Conservation (phyloP, 352 stramenopile genomes). For the Plasmopara viticola region DNA sequence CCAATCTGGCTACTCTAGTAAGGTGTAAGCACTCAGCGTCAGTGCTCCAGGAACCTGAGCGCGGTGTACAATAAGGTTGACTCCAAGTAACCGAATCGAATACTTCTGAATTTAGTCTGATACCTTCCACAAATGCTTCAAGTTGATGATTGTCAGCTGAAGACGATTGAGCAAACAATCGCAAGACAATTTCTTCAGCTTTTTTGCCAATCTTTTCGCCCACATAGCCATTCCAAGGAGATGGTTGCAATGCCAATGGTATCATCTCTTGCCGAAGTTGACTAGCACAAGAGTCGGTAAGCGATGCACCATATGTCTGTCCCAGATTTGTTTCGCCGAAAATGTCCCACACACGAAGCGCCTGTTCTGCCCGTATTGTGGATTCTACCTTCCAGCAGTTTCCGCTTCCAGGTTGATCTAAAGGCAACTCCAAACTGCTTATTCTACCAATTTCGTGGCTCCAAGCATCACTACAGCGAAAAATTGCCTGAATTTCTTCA, state of each 20-base stretch:
- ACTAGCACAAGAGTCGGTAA: conserved; percentile 2
- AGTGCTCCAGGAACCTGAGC: not conserved
- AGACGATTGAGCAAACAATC: conserved; percentile 7
- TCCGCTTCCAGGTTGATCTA: not conserved
- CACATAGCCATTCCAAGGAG: conserved; percentile 23
- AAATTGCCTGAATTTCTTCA: conserved; percentile 24
- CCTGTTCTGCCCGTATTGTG: conserved; percentile 5
- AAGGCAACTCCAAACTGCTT: conserved; percentile 16
- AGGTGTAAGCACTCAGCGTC: conserved; percentile 22
- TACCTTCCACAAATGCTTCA: not conserved
- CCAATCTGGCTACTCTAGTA: conserved; percentile 33
- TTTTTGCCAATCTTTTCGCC: conserved; percentile 36
- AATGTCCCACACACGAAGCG: conserved; percentile 25
- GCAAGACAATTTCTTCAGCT: conserved; percentile 26
- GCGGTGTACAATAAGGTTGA: conserved; percentile 17
- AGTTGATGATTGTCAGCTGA: not conserved
- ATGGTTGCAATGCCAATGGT: conserved; percentile 27
- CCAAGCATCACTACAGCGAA: conserved; percentile 32
- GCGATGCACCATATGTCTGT: not conserved
- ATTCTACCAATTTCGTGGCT: conserved; percentile 30
- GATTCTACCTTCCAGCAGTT: conserved; percentile 1
- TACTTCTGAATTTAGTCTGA: conserved; percentile 20
- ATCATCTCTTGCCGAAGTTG: conserved; percentile 19
- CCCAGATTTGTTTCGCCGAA: conserved; percentile 10
- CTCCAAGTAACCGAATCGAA: conserved; percentile 39